Percentiles rank a stretch among this genome's conserved stretches.
Conservation (phyloP, 2,329 filamentous ascomycete species). For the Hypomyces perniciosus region DNA sequence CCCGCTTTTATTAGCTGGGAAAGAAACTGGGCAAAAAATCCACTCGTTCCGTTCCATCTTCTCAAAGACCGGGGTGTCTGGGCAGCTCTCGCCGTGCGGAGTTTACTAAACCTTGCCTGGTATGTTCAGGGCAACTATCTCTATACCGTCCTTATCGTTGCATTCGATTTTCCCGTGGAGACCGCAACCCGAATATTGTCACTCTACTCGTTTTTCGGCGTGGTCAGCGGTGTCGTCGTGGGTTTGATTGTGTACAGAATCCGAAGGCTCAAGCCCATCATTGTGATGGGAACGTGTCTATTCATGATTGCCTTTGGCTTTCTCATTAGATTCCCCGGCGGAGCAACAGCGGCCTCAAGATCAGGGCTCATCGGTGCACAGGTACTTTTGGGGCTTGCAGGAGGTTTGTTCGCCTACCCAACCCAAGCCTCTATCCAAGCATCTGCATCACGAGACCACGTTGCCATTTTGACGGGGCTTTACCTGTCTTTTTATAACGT, state of each 20-base stretch:
- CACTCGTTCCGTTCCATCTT: constrained; percentile 52
- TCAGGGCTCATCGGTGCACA: constrained; percentile 51
- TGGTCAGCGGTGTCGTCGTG: constrained; percentile 46
- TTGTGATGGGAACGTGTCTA: constrained; percentile 48
- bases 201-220: constrained; percentile 48
- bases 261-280: constrained; percentile 52
- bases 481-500: constrained; percentile 38
- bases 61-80: constrained; percentile 56
- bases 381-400: constrained; percentile 51
- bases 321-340: constrained; percentile 50
- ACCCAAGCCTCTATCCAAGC: constrained; percentile 37
- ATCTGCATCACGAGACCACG: constrained; percentile 30
- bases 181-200: constrained; percentile 51
- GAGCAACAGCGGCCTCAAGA: constrained; percentile 32
- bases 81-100: constrained; percentile 51
- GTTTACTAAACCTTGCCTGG: constrained; percentile 47
- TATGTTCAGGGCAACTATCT: constrained; percentile 54
- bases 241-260: constrained; percentile 47
- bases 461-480: constrained; percentile 33
- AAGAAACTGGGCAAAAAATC: constrained; percentile 37
- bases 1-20: constrained; percentile 51
- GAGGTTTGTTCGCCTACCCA: constrained; percentile 48
- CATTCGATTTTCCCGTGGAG: constrained; percentile 49
- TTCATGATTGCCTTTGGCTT: constrained; percentile 53
- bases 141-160: constrained; percentile 52